A percentile compares a stretch with the other conserved stretches of the same genome.
Conservation (phyloP, 2,329 filamentous ascomycete species). For the Hymenoscyphus occultus region DNA sequence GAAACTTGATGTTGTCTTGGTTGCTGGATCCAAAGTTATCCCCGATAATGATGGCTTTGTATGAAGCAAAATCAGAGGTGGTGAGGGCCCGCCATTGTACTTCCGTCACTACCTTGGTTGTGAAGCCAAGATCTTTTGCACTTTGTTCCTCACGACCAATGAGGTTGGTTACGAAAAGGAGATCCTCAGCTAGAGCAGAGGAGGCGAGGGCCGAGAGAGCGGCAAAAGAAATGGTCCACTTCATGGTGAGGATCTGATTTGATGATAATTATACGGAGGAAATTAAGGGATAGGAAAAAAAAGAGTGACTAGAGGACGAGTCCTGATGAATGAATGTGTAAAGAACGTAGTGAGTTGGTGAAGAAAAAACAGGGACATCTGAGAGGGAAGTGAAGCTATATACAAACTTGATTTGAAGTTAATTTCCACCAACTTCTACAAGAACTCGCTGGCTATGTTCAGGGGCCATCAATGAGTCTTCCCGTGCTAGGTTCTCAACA, state of each 20-base stretch:
- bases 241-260: constrained; percentile 17
- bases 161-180: constrained; percentile 35
- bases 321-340: constrained; percentile 10
- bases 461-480: background rate
- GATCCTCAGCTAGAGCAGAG: constrained; percentile 32
- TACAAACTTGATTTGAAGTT: constrained; percentile 6
- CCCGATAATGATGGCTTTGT: constrained; percentile 45
- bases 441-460: background rate
- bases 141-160: constrained; percentile 29
- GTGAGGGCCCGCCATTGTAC: constrained; percentile 41
- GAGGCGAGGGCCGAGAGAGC: constrained; percentile 17
- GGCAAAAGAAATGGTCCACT: constrained; percentile 20
- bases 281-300: constrained; percentile 5
- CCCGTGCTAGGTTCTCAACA: background rate
- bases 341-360: constrained; percentile 11
- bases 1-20: constrained; percentile 37
- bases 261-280: constrained; percentile 1
- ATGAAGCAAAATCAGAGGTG: constrained; percentile 43
- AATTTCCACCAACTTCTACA: constrained; percentile 14
- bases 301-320: constrained; percentile 14
- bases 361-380: background rate
- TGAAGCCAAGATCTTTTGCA: constrained; percentile 29
- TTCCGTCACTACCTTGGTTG: constrained; percentile 38
- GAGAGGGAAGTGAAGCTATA: constrained; percentile 13
- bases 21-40: constrained; percentile 39